phyloP scores from a whole-genome alignment of 345 rosid genomes.

The Atalantia buxifolia region DNA sequence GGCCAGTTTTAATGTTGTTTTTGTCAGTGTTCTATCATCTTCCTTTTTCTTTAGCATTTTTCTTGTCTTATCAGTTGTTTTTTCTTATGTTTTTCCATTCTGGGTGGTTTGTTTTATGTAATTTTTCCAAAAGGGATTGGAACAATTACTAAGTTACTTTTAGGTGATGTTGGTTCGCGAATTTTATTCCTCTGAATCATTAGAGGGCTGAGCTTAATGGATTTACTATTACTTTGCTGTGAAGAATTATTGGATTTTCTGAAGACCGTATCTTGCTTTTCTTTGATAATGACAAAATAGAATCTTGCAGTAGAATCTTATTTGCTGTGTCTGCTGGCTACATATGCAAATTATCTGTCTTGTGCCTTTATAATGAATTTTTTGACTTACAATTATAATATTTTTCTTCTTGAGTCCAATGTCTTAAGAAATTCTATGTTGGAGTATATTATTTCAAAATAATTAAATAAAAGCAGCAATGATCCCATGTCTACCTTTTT shows the following conservation, averaged over 20 bases:
- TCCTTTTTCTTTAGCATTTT: too few species aligned
- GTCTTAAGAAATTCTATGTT: not conserved
- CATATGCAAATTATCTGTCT: not conserved
- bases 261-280: not conserved
- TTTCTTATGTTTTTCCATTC: not conserved
- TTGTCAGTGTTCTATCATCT: too few species aligned
- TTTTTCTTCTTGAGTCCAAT: not conserved
- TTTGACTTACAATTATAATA: not conserved
- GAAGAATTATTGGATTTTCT: not conserved
- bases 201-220: not conserved
- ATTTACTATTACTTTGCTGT: not conserved
- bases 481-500: not conserved
- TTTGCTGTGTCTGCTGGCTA: not conserved
- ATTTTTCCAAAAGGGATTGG: not conserved
- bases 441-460: not conserved
- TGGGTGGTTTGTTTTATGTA: not conserved
- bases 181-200: not conserved
- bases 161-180: not conserved
- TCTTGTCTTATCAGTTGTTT: not conserved
- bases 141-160: not conserved
- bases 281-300: not conserved
- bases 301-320: not conserved
- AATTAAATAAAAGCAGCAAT: not conserved
- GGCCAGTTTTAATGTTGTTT: too few species aligned
- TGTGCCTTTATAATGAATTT: not conserved